Base-by-base conservation (phyloP, 306 rosid species). In the Vigna unguiculata region DNA sequence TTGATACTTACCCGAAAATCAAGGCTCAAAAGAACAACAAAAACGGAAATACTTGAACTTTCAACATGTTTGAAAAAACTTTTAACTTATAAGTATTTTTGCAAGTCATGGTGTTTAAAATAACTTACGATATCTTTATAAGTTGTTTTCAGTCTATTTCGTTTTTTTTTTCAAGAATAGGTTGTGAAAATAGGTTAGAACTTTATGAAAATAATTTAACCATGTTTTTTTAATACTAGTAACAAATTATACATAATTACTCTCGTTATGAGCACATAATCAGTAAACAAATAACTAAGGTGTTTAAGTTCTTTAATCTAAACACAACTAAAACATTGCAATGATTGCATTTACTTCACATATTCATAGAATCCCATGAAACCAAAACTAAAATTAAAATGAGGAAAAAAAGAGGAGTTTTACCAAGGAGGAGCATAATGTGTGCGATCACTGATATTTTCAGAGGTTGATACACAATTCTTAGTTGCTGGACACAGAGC, bases 361-460 rank as follows among this genome's bases (percentile, higher is more conserved):
- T 7, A 60, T 46, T 68, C 16, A 61, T 21, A 25, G 3, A 67
- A 28, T 46, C 41, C 16, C 36, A 40, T 13, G 45, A 69, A 64
- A 34, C 25, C 63, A 71, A 77, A 16, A 1, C 28, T 43, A 30
- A 47, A 32, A 14, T 38, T 40, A 12, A 22, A 20, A 58, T 0
- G 34, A 51, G 22, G 16, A 28, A 66, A 77, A 28, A 66, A 77
- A 75, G 6, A 38, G 54, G 58, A 71, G 0, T 75, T 81, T 19
- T 83, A 94, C 98, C 98, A 94, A 8, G 98, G 98, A 22, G 98
- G 98, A 62, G 96, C 90, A 81, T 94, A 94, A 79, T 94, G 98
- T 17, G 75, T 49, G 54, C 82, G 87, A 80, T 94, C 98, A 79
- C 71, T 48, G 76, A 86, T 80, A 82, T 83, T 90, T 80, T 94